These are phyloP conservation scores for Cercospora brassicicola DNA, from an alignment of 2,329 filamentous ascomycete genomes.

Conservation along the genomic window DNA sequence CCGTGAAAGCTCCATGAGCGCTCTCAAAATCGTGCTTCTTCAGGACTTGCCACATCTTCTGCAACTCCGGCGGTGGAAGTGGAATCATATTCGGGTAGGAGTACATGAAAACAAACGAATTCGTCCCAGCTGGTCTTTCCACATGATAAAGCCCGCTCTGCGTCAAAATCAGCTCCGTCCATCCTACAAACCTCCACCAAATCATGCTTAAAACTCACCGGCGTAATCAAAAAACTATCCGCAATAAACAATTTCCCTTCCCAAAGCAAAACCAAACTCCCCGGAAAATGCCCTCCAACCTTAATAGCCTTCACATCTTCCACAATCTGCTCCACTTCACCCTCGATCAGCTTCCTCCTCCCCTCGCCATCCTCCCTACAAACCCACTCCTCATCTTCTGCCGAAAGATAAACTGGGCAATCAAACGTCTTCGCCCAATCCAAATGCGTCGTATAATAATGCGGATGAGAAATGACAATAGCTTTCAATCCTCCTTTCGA, in stretches of 20 bases:
- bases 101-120: constrained; percentile 71
- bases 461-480: constrained; percentile 67
- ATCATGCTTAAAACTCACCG: constrained; percentile 43
- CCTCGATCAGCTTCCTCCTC: constrained; percentile 59
- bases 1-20: constrained; percentile 67
- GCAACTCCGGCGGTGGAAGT: constrained; percentile 62
- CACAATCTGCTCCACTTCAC: constrained; percentile 47
- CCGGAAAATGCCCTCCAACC: constrained; percentile 77
- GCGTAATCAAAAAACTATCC: constrained; percentile 73
- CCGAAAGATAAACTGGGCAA: constrained; percentile 68
- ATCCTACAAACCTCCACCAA: not conserved
- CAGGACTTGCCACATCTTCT: constrained; percentile 68
- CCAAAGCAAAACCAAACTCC: constrained; percentile 67
- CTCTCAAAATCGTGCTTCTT: constrained; percentile 62
- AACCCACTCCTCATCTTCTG: constrained; percentile 67
- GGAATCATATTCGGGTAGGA: constrained; percentile 74
- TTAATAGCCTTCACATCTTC: constrained; percentile 64
- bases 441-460: constrained; percentile 76
- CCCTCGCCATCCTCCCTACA: constrained; percentile 57
- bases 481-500: constrained; percentile 65
- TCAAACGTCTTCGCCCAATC: constrained; percentile 69
- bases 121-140: constrained; percentile 47
- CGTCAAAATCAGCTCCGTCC: not conserved
- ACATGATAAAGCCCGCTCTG: constrained; percentile 43
- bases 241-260: constrained; percentile 66